Evolutionary conservation across 2,329 filamentous ascomycete genomes (phyloP), one percentile per base, ranked within the genome.

Genomic region (Pleoardoris graminearum): DNA sequence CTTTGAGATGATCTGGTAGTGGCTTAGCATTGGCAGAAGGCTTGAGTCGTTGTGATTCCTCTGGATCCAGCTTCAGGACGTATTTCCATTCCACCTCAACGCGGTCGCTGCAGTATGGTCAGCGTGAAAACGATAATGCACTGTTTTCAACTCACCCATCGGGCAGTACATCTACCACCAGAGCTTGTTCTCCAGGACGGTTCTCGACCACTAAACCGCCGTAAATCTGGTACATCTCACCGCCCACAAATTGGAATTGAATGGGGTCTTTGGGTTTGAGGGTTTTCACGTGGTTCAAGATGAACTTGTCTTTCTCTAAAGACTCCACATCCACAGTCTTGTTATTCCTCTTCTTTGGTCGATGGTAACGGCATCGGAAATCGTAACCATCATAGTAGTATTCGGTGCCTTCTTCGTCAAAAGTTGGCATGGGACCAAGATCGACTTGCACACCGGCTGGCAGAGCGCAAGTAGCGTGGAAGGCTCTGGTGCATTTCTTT

Each of bases 381-480:
- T 96, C 91, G 64, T 95, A 93, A 1, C 89, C 91, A 65, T 91
- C 89, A 63, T 96, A 88, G 61, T 90, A 93, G 73, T 97, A 97
- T 71, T 97, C 91, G 1, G 86, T 91, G 6, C 91, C 91, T 67
- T 97, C 91, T 63, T 96, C 90, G 46, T 88, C 90, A 70, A 92
- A 93, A 2, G 95, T 89, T 0, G 91, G 89, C 25, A 96, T 86
- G 30, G 91, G 85, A 25, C 90, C 90, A 63, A 91, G 85, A 69
- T 99, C 93, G 43, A 97, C 86, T 69, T 96, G 89, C 1, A 97
- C 91, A 51, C 94, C 94, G 30, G 92, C 93, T 19, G 93, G 87
- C 7, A 91, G 88, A 2, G 94, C 94, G 70, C 94, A 99, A 1
- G 92, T 97, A 14, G 93, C 90, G 71, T 99, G 94, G 74, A 97